A percentile compares a stretch with the other conserved stretches of the same genome.
phyloP scores from a whole-genome alignment of 139 green algal genomes.

The Chlorella sp. region DNA sequence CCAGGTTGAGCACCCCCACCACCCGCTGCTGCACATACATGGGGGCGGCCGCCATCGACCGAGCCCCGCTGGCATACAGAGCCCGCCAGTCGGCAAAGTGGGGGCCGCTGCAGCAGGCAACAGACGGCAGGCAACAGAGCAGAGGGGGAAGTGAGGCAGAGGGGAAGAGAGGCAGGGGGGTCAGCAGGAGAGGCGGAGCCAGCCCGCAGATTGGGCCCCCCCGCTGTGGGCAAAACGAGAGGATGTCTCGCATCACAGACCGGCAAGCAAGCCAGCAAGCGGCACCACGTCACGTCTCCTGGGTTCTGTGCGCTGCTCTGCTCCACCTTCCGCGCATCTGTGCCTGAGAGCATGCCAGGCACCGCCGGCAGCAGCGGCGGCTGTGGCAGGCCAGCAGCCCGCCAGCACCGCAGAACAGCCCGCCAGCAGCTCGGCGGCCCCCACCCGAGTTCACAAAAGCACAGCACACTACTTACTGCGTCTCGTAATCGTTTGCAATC shows the following conservation, averaged over 20 bases:
- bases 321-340: neutral
- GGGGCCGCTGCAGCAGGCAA: constrained; percentile 43
- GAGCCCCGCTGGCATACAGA: constrained; percentile 49
- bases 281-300: too few relatives aligned
- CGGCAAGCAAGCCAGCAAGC: too few relatives aligned
- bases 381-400: neutral
- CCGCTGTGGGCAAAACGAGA: too few relatives aligned
- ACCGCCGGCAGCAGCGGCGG: neutral
- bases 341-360: neutral
- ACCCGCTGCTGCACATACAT: constrained; percentile 55
- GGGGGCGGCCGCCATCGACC: constrained; percentile 62
- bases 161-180: neutral
- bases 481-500: constrained; percentile 47
- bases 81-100: constrained; percentile 66
- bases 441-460: too few relatives aligned
- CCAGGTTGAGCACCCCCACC: constrained; percentile 62
- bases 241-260: too few relatives aligned
- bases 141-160: neutral
- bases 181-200: neutral
- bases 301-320: too few relatives aligned
- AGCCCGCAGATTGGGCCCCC: neutral
- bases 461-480: neutral
- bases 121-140: neutral
- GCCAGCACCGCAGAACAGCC: neutral
- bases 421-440: too few relatives aligned